Conservation (phyloP, 108 stramenopile species). For the Skeletonema costatum region DNA sequence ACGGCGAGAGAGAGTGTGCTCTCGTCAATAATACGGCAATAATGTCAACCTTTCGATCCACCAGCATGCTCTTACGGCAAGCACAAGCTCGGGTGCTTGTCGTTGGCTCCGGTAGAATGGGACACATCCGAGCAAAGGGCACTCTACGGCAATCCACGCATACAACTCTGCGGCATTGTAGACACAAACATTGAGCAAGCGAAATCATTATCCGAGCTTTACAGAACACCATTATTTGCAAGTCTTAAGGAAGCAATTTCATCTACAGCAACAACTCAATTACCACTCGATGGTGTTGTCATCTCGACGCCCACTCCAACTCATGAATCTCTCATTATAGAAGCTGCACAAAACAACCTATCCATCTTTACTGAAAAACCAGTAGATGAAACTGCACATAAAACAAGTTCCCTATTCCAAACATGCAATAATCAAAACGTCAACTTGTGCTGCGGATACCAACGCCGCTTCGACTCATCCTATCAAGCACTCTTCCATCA, state of each 20-base stretch:
- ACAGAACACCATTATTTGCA: slow-evolving; percentile 18
- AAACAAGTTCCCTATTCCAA: slow-evolving; percentile 48
- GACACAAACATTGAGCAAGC: slow-evolving; percentile 52
- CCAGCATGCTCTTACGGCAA: neutral
- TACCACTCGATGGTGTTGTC: slow-evolving; percentile 53
- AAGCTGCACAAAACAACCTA: slow-evolving; percentile 42
- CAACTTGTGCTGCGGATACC: slow-evolving; percentile 73
- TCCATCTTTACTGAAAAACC: slow-evolving; percentile 72
- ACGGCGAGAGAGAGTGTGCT: too few species aligned
- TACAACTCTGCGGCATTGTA: slow-evolving; percentile 58
- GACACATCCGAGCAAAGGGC: slow-evolving; percentile 56
- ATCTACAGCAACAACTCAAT: neutral
- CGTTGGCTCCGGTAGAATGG: slow-evolving; percentile 73
- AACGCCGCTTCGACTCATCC: slow-evolving; percentile 75
- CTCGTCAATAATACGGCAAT: too few species aligned
- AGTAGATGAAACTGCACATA: slow-evolving; percentile 57
- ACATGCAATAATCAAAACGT: slow-evolving; percentile 29
- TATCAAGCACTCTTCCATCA: slow-evolving; percentile 45
- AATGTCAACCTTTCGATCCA: neutral
- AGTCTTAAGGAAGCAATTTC: slow-evolving; percentile 1
- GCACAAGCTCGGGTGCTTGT: slow-evolving; percentile 28
- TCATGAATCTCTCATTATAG: slow-evolving; percentile 51
- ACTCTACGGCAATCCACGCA: slow-evolving; percentile 57
- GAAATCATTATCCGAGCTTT: slow-evolving; percentile 31
- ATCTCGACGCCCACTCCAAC: slow-evolving; percentile 63